Base-by-base conservation (phyloP, 169 alveolate species). In the Plasmodium relictum region DNA sequence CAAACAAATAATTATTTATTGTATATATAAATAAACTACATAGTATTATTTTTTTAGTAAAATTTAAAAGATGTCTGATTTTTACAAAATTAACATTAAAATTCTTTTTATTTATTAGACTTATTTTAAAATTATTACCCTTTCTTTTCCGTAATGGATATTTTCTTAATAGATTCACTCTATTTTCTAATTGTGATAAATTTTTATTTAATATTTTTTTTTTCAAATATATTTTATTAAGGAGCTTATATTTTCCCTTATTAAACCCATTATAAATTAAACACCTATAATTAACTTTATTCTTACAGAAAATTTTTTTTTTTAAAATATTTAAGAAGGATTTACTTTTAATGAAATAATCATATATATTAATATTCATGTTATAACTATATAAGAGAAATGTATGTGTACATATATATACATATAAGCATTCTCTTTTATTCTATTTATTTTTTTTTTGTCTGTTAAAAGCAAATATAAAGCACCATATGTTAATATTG, bases 1-100 rank as follows among this genome's bases (percentile, higher is more conserved):
- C 92, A 63, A 86, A 22, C 39, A 86, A 14, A 59, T 86, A 72
- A 61, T 86, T 86, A 72, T 86, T 86, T 71, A 86, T 45, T 26
- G 74, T 76, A 86, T 59, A 86, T 41, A 86, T 86, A 39, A 86
- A 41, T 31, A 69, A 48, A 42, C 37, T 42, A 50, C 88, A 70
- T 58, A 86, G 42, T 31, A 58, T 61, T 8, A 86, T 16, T 39
- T 86, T 86, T 86, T 86, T 86, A 22, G 59, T 86, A 72, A 86
- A 86, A 59, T 70, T 44, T 37, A 86, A 20, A 8, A 63, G 54
- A 65, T 68, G 18, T 44, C 44, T 70, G 71, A 70, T 86, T 72
- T 20, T 26, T 14, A 7, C 69, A 71, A 71, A 26, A 31, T 59
- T 59, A 52, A 62, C 42, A 86, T 41, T 12, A 45, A n/a, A 18